These are phyloP conservation scores for Suillus luteus DNA, from an alignment of 768 basidiomycete species.

Conservation along the genomic window DNA sequence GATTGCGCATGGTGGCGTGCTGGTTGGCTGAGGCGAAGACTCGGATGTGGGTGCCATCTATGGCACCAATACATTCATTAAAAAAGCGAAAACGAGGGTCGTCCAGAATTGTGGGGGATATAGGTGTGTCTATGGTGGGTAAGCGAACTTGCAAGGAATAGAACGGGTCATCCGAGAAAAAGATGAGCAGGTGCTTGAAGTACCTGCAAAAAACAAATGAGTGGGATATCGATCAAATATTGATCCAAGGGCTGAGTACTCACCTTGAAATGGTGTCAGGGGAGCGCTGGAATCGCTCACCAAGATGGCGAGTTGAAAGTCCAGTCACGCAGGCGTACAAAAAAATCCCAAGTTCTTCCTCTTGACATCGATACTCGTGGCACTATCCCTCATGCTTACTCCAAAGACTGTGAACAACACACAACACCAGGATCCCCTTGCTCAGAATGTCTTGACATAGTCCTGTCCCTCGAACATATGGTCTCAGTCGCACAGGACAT, in stretches of 20 bases:
- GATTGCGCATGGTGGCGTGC: slow-evolving; percentile 15
- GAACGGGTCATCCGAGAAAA: slow-evolving; percentile 11
- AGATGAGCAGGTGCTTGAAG: slow-evolving; percentile 14
- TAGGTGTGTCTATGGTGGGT: not conserved
- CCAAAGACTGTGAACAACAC: too few species aligned
- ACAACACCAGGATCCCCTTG: too few species aligned
- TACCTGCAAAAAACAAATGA: slow-evolving; percentile 12
- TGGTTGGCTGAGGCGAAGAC: not conserved
- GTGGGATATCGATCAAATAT: not conserved
- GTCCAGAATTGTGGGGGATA: not conserved
- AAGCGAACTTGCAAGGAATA: slow-evolving; percentile 8
- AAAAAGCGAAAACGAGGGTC: slow-evolving; percentile 13
- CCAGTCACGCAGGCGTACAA: slow-evolving; percentile 17
- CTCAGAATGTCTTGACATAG: too few species aligned
- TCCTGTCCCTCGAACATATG: too few species aligned
- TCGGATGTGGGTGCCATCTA: slow-evolving; percentile 14
- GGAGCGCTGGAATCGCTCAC: slow-evolving; percentile 17
- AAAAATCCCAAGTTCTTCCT: slow-evolving; percentile 20
- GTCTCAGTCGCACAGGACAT: too few species aligned
- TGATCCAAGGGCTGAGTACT: not conserved
- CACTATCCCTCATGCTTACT: too few species aligned
- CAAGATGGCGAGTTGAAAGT: slow-evolving; percentile 12
- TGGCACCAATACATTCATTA: slow-evolving; percentile 10
- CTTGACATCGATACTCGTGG: not conserved
- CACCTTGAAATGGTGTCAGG: not conserved